These are phyloP conservation scores for Rhizoctonia solani DNA, from an alignment of 1,284 basidiomycete species.

Conservation along the genomic window DNA sequence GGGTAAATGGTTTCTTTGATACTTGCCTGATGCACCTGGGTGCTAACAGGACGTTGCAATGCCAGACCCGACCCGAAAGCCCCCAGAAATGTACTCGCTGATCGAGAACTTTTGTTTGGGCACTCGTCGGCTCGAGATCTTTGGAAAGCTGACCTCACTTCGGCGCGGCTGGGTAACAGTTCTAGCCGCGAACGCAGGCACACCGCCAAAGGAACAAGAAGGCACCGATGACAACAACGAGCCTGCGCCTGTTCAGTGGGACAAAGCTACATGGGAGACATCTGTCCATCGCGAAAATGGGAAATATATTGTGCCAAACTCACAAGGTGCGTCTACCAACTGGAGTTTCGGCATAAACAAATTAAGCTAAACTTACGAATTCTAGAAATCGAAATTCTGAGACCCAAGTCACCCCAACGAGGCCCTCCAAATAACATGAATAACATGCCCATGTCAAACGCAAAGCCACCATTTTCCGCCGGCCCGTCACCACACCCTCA, in stretches of 20 bases:
- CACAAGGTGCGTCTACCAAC: slow-evolving; percentile 48
- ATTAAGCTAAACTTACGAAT: slow-evolving; percentile 40
- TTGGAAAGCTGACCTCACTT: slow-evolving; percentile 72
- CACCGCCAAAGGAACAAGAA: slow-evolving; percentile 44
- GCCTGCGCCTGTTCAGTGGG: slow-evolving; percentile 42
- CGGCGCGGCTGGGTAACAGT: slow-evolving; percentile 94
- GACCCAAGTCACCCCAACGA: slow-evolving; percentile 82
- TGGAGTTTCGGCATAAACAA: slow-evolving; percentile 12
- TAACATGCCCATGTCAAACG: slow-evolving; percentile 36
- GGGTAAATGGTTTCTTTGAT: slow-evolving; percentile 41
- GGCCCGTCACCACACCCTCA: slow-evolving; percentile 38
- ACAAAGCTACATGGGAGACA: slow-evolving; percentile 40
- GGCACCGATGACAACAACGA: slow-evolving; percentile 47
- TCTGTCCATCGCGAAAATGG: slow-evolving; percentile 53
- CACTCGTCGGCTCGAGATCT: slow-evolving; percentile 87
- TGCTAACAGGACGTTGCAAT: slow-evolving; percentile 14
- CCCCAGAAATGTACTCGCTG: slow-evolving; percentile 92
- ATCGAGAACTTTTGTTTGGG: slow-evolving; percentile 99
- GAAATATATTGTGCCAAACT: slow-evolving; percentile 68
- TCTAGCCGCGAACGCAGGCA: slow-evolving; percentile 52
- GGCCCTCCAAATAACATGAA: slow-evolving; percentile 45
- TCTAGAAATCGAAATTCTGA: slow-evolving; percentile 77
- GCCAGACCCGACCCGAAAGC: slow-evolving; percentile 77
- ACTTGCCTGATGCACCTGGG: neutral
- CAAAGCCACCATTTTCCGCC: slow-evolving; percentile 17